phyloP scores from a whole-genome alignment of 78 protist genomes.

The Chrysochromulina parva region DNA sequence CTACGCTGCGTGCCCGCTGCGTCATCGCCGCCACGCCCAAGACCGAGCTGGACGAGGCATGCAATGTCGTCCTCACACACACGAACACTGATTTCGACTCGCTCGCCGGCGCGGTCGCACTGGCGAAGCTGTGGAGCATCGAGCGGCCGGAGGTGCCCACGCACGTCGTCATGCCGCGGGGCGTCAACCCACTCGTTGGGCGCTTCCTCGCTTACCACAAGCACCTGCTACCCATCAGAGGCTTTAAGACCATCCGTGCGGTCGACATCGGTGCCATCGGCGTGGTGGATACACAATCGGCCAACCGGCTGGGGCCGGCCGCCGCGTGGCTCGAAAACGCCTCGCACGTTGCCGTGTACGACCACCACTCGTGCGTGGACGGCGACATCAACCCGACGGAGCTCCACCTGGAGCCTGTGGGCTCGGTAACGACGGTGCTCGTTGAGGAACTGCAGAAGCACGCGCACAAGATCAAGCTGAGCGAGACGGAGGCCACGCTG shows the following conservation, averaged over 20 bases:
- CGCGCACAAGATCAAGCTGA: not conserved
- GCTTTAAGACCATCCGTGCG: not conserved
- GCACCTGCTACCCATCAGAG: not conserved
- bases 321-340: not conserved
- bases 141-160: not conserved
- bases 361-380: not conserved
- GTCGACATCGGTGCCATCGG: not conserved
- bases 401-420: not conserved
- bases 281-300: conserved; percentile 1
- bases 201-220: conserved; percentile 24
- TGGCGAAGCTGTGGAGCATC: not conserved
- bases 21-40: too few species aligned
- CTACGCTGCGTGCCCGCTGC: too few species aligned
- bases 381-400: not conserved
- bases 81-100: conserved; percentile 7
- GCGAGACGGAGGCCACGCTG: conserved; percentile 9
- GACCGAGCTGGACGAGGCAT: not conserved
- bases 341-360: not conserved
- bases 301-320: not conserved
- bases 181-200: conserved; percentile 4
- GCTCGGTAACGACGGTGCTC: conserved; percentile 13
- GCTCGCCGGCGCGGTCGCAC: conserved; percentile 6
- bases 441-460: not conserved
- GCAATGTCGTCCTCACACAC: conserved; percentile 32
- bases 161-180: conserved; percentile 13